Percentiles rank a stretch among this genome's conserved stretches.
Conservation (phyloP, 306 rosid genomes). For the Myrica gale region DNA sequence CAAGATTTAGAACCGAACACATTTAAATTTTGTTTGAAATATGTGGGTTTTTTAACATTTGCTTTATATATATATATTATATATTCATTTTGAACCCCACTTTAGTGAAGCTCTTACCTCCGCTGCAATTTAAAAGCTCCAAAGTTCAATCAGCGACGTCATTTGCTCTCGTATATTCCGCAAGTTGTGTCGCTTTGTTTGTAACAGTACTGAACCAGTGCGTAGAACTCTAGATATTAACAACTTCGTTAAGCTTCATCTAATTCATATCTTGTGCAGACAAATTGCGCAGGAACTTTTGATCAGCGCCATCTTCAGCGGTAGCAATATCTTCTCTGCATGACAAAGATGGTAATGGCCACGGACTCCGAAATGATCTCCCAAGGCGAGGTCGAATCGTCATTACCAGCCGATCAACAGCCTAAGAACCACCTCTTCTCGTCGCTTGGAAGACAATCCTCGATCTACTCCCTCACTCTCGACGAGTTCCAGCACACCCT, state of each 20-base stretch:
- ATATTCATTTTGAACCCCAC: too few relatives aligned
- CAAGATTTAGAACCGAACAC: too few relatives aligned
- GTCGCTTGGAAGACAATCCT: constrained; percentile 65
- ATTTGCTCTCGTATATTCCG: background rate
- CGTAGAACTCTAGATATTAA: background rate
- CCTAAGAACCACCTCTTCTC: constrained; percentile 35
- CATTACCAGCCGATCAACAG: constrained; percentile 30
- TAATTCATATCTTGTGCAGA: background rate
- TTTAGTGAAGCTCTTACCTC: too few relatives aligned
- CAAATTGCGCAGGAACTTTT: background rate
- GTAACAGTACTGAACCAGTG: background rate
- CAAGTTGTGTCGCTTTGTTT: background rate
- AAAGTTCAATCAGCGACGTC: background rate
- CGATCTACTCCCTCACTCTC: constrained; percentile 81
- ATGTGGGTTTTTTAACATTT: background rate
- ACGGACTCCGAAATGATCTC: constrained; percentile 42
- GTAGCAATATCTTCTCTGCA: background rate
- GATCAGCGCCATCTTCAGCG: background rate
- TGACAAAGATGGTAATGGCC: constrained; percentile 40
- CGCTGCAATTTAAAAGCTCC: too few relatives aligned
- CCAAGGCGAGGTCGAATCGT: constrained; percentile 48
- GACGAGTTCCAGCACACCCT: constrained; percentile 83
- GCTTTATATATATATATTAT: background rate
- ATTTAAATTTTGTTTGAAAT: too few relatives aligned
- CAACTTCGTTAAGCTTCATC: background rate